Base-by-base conservation (phyloP, 164 flowering plant species). In the grape (Vitis vinifera) region DNA sequence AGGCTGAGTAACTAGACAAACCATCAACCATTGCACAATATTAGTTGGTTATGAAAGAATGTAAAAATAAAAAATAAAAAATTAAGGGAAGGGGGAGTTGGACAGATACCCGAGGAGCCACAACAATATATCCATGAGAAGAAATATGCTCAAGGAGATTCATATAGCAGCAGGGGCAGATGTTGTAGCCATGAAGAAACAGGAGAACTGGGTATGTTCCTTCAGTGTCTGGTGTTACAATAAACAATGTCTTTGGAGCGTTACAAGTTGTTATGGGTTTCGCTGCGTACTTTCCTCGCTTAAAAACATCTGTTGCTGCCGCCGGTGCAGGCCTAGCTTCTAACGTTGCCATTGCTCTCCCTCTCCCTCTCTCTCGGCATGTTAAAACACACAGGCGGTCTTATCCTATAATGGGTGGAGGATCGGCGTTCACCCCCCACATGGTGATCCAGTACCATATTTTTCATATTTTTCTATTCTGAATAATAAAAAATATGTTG, bases 51-150 rank as follows among this genome's bases (percentile, higher is more conserved):
- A 23, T 23, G 23, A 23, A 23, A 23, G 23, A 23, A 23, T 31
- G 44, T 31, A 31, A 31, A 31, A 31, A 31, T 0, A n/a, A 6
- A 2, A 31, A 31, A 31, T 3, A 31, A 31, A 31, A 31, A 31
- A 31, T 0, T 31, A 31, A 31, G 44, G 44, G 44, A 31, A 31
- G 0, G 3, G 44, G 44, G 6, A 31, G 44, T 31, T 3, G 44
- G 44, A 31, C 6, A 10, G 16, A 5, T 48, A 81, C 84, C 82
- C 76, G 76, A 62, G 82, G 84, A 57, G 84, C 80, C 19, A 78
- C 81, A 17, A 78, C 47, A 4, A 78, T 74, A 64, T 49, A 78
- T 10, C 82, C 84, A 69, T 81, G 84, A 64, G 84, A 81, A 19
- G 80, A 55, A 2, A 81, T 64, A 56, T 71, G 76, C 5, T 58